phyloP scores from a whole-genome alignment of 2,329 filamentous ascomycete species.

The Penicillium sp. region DNA sequence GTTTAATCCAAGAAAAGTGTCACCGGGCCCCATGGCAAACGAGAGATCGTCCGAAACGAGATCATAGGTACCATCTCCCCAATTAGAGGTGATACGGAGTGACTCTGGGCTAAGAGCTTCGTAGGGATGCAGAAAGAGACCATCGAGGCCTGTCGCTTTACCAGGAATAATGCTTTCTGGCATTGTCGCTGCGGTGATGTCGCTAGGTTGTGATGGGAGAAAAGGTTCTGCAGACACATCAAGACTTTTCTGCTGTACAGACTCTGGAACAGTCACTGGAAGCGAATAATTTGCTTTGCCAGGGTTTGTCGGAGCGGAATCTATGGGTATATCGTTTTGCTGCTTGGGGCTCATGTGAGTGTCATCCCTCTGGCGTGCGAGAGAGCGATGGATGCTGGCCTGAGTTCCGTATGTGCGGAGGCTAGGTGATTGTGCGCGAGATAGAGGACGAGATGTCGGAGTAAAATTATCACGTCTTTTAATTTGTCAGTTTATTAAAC shows the following conservation, averaged over 20 bases:
- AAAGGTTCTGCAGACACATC: background rate
- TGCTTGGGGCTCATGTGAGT: background rate
- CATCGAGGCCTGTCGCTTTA: background rate
- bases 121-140: background rate
- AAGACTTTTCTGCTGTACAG: background rate
- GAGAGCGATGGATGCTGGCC: background rate
- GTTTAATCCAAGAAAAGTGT: background rate
- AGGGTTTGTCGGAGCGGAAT: background rate
- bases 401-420: background rate
- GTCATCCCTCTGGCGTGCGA: background rate
- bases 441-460: background rate
- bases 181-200: background rate
- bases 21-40: background rate
- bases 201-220: background rate
- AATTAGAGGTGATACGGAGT: background rate
- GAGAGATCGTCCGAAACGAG: background rate
- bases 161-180: background rate
- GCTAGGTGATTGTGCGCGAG: background rate
- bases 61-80: background rate
- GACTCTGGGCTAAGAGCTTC: background rate
- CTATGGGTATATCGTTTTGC: background rate
- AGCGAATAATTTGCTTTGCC: background rate
- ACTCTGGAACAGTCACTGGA: background rate
- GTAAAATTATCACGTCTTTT: background rate
- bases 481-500: background rate